Evolutionary conservation across 2,329 filamentous ascomycete genomes (phyloP), one percentile per base, ranked within the genome.

Genomic region (Claviceps sp.): DNA sequence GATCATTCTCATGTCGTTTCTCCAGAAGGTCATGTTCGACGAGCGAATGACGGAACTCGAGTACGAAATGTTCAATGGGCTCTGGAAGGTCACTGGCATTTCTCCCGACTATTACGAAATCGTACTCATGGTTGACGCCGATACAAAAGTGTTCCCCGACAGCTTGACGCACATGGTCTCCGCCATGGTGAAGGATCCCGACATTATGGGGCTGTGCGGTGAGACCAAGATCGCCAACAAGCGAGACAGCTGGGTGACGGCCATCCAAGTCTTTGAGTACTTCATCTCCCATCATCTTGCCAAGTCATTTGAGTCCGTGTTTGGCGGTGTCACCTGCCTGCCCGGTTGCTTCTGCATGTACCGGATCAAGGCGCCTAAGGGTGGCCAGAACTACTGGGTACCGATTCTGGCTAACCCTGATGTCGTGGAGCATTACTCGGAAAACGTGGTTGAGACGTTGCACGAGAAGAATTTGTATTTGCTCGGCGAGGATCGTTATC

Each of bases 301-400:
- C 63, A 98, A 98, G 71, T 89, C 91, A 4, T 98, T 98, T 70
- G 93, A 98, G 69, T 96, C 90, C 1, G 87, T 96, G 58, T 98
- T 98, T 69, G 93, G 93, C 71, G 93, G 93, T 85, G 93, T 98
- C 55, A 98, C 93, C 57, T 98, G 93, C 77, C 76, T 98, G 60
- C 93, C 93, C 16, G 93, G 93, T 58, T 98, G 93, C 76, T 98
- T 98, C 82, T 96, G 89, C 77, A 98, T 98, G 94, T 98, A 98
- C 74, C 87, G 93, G 63, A 97, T 98, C 80, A 98, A 98, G 72
- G 87, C 93, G 34, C 94, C 93, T 55, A 98, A 98, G 73, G 93
- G 93, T 58, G 91, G 87, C 26, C 89, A 97, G 67, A 97, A 98
- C 74, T 98, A 97, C 73, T 98, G 93, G 93, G 93, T 98, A 24